These are phyloP conservation scores for Penicillium sp. DNA, from an alignment of 2,329 filamentous ascomycete genomes.

Conservation along the genomic window DNA sequence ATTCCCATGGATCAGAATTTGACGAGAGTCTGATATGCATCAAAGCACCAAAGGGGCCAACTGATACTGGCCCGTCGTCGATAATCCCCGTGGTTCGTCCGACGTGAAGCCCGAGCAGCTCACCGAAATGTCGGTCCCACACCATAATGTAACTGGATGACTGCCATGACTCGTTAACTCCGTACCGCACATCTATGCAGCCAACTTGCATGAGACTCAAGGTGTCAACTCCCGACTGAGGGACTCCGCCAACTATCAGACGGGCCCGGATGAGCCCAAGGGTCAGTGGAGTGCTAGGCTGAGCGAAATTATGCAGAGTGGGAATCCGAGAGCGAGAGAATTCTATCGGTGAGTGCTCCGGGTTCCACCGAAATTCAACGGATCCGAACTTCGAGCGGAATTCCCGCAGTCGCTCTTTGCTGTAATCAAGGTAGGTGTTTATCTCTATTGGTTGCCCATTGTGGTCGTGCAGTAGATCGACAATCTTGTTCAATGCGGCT, in stretches of 20 bases:
- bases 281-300: conserved; percentile 21
- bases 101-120: conserved; percentile 33
- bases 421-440: not conserved
- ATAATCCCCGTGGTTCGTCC: conserved; percentile 27
- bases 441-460: conserved; percentile 27
- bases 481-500: conserved; percentile 27
- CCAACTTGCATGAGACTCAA: conserved; percentile 42
- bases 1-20: not conserved
- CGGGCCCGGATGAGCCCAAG: conserved; percentile 37
- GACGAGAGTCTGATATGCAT: conserved; percentile 9
- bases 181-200: conserved; percentile 29
- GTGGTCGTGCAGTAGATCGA: conserved; percentile 36
- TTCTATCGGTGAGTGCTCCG: conserved; percentile 36
- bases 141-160: conserved; percentile 39
- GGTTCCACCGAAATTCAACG: conserved; percentile 34
- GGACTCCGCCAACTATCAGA: conserved; percentile 21
- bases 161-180: conserved; percentile 24
- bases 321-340: conserved; percentile 21
- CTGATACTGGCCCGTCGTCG: conserved; percentile 19
- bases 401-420: not conserved
- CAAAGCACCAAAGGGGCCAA: conserved; percentile 21
- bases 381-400: not conserved
- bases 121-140: conserved; percentile 35
- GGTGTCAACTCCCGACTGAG: conserved; percentile 18
- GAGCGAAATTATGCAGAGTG: conserved; percentile 9